Conservation (phyloP, 2,329 filamentous ascomycete species). For the Penicillium sp. region DNA sequence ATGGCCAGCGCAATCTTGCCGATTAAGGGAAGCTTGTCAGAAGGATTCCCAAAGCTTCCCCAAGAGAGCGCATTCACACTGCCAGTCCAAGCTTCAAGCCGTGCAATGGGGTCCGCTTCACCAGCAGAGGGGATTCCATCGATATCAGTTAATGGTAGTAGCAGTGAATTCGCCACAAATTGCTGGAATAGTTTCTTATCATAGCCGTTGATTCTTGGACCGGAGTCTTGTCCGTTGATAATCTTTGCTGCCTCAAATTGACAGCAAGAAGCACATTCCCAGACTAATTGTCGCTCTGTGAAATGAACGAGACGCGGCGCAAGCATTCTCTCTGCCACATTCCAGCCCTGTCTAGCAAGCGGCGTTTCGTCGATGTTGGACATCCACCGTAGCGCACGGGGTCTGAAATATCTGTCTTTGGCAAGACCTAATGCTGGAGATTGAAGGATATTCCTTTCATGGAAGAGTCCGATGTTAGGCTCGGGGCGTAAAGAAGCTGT, state of each 20-base stretch:
- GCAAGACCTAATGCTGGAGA: background rate
- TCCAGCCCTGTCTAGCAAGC: background rate
- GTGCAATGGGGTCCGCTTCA: background rate
- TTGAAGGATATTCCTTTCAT: background rate
- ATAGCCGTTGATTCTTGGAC: background rate
- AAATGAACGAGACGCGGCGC: conserved; percentile 2
- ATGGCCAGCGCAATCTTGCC: background rate
- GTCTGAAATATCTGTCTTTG: conserved; percentile 2
- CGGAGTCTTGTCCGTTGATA: background rate
- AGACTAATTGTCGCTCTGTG: conserved; percentile 1
- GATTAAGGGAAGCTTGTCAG: background rate
- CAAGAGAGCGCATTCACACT: conserved; percentile 1
- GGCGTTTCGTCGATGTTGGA: background rate
- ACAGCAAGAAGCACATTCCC: conserved; percentile 2
- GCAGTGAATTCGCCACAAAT: background rate
- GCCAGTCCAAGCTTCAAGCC: background rate
- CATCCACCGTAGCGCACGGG: background rate
- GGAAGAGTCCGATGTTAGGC: background rate
- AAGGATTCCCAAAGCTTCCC: background rate
- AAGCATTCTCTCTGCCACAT: conserved; percentile 1
- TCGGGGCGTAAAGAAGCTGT: background rate
- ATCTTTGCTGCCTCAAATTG: conserved; percentile 2
- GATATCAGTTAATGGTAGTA: background rate
- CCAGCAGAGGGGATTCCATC: background rate
- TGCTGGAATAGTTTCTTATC: background rate